Percentiles rank a stretch among this genome's conserved stretches.
These are phyloP conservation scores for Ustilago crameri DNA, from an alignment of 1,284 basidiomycete genomes.

Conservation along the genomic window DNA sequence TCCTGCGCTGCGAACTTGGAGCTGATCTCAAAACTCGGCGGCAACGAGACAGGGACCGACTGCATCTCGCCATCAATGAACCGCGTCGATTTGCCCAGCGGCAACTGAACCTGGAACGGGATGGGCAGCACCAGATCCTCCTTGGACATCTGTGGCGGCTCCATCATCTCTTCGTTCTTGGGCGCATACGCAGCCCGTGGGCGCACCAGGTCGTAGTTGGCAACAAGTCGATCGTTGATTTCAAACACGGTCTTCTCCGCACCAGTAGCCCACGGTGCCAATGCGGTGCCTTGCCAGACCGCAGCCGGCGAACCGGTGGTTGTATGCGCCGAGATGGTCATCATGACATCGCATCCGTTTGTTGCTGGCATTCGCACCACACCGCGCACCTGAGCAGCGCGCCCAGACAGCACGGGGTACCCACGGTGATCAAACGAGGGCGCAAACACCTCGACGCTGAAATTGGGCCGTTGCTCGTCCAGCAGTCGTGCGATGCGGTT, in stretches of 20 bases:
- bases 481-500: conserved; percentile 32
- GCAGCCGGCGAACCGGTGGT: conserved; percentile 59
- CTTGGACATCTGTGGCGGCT: conserved; percentile 37
- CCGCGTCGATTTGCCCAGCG: conserved; percentile 54
- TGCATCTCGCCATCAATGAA: conserved; percentile 59
- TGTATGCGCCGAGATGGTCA: conserved; percentile 61
- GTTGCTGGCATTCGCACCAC: conserved; percentile 49
- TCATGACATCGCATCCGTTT: conserved; percentile 52
- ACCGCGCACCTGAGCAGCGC: conserved; percentile 47
- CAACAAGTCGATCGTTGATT: conserved; percentile 47
- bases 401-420: conserved; percentile 54
- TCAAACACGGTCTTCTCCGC: conserved; percentile 54
- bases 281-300: conserved; percentile 57
- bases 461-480: conserved; percentile 41
- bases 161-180: conserved; percentile 45
- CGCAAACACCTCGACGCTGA: conserved; percentile 61
- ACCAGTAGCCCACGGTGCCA: conserved; percentile 50
- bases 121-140: conserved; percentile 53
- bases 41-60: conserved; percentile 54
- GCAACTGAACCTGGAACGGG: conserved; percentile 58
- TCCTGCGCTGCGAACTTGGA: conserved; percentile 51
- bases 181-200: conserved; percentile 41
- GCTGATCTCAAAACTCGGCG: conserved; percentile 62
- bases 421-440: conserved; percentile 55
- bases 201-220: conserved; percentile 43